phyloP scores from a whole-genome alignment of 257 asterid species.

The Solanum habrochaites region DNA sequence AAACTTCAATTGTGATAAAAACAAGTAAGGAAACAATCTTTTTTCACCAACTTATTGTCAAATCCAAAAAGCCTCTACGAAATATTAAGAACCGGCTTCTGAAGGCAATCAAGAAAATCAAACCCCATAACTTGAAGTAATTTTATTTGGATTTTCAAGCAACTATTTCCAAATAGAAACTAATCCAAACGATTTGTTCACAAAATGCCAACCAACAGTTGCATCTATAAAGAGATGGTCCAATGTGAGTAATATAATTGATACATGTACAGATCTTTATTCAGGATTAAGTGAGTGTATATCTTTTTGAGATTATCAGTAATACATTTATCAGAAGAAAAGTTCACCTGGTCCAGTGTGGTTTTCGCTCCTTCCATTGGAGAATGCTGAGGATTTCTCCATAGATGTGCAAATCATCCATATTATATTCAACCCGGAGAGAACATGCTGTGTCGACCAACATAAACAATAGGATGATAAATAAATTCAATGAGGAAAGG shows the following conservation, averaged over 20 bases:
- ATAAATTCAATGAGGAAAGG: neutral
- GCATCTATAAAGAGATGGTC: neutral
- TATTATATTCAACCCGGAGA: neutral
- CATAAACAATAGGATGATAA: too few species aligned
- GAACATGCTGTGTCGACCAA: neutral
- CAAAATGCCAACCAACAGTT: neutral
- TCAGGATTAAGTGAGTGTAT: neutral
- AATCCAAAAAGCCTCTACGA: neutral
- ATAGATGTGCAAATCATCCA: neutral
- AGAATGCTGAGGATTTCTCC: neutral
- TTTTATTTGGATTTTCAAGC: neutral
- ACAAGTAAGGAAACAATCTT: neutral
- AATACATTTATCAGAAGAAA: neutral
- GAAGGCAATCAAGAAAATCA: neutral
- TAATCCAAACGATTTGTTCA: neutral
- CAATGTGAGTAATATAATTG: neutral
- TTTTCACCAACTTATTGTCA: neutral
- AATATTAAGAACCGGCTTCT: neutral
- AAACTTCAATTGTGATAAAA: neutral
- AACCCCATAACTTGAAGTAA: neutral
- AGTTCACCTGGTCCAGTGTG: neutral
- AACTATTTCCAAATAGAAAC: neutral
- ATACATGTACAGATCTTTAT: neutral
- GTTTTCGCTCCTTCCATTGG: neutral
- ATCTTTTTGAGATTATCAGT: neutral